Evolutionary conservation across 2,329 filamentous ascomycete genomes (phyloP).

Genomic region (Penicillium psychrosexuale): DNA sequence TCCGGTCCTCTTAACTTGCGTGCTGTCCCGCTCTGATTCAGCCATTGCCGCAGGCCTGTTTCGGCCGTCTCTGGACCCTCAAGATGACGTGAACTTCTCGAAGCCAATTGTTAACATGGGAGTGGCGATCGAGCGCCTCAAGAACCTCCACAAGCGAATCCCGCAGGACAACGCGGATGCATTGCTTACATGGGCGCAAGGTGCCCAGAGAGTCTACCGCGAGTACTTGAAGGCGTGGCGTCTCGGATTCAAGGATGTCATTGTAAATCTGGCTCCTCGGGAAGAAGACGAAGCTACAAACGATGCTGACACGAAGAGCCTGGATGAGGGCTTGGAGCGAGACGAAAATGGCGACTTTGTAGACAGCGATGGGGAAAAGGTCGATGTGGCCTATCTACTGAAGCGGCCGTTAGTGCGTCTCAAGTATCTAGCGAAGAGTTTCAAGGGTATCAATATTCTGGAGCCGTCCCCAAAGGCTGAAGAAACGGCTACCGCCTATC

Average conservation of each 20-base stretch:
- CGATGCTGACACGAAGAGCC: slow-evolving; percentile 46
- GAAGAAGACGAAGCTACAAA: slow-evolving; percentile 57
- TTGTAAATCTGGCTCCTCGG: slow-evolving; percentile 84
- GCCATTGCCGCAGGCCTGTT: slow-evolving; percentile 66
- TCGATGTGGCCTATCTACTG: slow-evolving; percentile 89
- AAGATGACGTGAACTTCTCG: slow-evolving; percentile 63
- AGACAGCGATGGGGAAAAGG: slow-evolving; percentile 76
- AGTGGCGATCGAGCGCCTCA: slow-evolving; percentile 79
- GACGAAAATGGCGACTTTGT: slow-evolving; percentile 61
- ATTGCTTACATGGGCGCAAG: slow-evolving; percentile 77
- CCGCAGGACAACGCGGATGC: slow-evolving; percentile 69
- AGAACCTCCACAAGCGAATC: slow-evolving; percentile 73
- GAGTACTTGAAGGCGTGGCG: slow-evolving; percentile 87
- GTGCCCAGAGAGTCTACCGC: slow-evolving; percentile 72
- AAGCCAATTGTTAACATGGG: slow-evolving; percentile 95
- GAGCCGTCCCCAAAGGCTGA: slow-evolving; percentile 53
- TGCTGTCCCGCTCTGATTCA: slow-evolving; percentile 68
- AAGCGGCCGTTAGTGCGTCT: slow-evolving; percentile 84
- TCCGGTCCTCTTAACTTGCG: slow-evolving; percentile 81
- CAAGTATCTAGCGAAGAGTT: slow-evolving; percentile 80
- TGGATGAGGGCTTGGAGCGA: slow-evolving; percentile 55
- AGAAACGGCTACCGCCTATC: slow-evolving; percentile 61
- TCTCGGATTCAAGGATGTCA: slow-evolving; percentile 87
- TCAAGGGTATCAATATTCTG: slow-evolving; percentile 58
- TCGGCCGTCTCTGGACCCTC: slow-evolving; percentile 52